Conservation (phyloP, 129 eudicot species). For the Kitagawia praeruptora region DNA sequence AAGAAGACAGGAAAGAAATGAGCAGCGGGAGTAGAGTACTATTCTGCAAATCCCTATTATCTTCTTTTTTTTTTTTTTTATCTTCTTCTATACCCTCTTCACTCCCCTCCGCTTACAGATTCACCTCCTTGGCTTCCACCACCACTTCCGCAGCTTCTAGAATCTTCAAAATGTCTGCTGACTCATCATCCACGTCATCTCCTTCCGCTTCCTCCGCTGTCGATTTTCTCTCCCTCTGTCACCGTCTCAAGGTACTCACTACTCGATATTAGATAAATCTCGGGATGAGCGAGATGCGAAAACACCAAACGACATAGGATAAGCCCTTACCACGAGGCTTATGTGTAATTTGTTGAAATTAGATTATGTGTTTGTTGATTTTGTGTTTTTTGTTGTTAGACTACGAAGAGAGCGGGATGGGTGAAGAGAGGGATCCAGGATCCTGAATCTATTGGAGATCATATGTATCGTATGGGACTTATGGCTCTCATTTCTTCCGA, state of each 20-base stretch:
- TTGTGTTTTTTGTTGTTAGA: slow-evolving; percentile 21
- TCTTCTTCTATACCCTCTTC: slow-evolving; percentile 5
- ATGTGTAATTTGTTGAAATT: too few relatives aligned
- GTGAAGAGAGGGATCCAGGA: slow-evolving; percentile 56
- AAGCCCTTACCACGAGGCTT: too few relatives aligned
- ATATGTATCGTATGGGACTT: slow-evolving; percentile 93
- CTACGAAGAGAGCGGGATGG: slow-evolving; percentile 98
- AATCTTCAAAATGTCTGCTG: slow-evolving; percentile 48
- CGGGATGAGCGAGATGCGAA: too few relatives aligned
- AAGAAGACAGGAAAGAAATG: neutral
- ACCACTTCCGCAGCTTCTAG: slow-evolving; percentile 11
- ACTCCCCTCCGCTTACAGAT: slow-evolving; percentile 20
- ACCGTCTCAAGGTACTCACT: slow-evolving; percentile 56
- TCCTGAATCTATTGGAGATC: slow-evolving; percentile 95
- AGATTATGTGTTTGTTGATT: neutral
- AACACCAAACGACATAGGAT: too few relatives aligned
- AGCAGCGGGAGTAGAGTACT: slow-evolving; percentile 13
- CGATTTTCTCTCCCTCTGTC: slow-evolving; percentile 81
- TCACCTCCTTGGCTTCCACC: slow-evolving; percentile 15
- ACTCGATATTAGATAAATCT: too few relatives aligned
- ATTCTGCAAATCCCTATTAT: slow-evolving; percentile 4
- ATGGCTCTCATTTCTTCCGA: slow-evolving; percentile 87
- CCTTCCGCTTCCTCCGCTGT: slow-evolving; percentile 77
- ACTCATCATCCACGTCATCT: slow-evolving; percentile 28
- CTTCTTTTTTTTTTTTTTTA: too few relatives aligned